A percentile compares a stretch with the other conserved stretches of the same genome.
phyloP scores from a whole-genome alignment of 345 rosid species.

The Lepidium aucheri region DNA sequence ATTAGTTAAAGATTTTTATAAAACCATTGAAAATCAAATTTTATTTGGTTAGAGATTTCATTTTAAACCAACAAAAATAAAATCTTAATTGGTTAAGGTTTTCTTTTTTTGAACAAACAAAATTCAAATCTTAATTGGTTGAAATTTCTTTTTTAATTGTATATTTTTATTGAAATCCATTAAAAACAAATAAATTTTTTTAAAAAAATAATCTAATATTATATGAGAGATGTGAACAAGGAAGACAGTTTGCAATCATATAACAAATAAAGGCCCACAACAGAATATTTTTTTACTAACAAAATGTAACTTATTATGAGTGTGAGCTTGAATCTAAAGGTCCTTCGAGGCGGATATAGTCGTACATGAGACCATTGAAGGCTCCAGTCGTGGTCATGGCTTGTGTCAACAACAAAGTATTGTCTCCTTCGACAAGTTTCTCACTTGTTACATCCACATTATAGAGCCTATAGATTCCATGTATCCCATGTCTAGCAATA shows the following conservation, averaged over 20 bases:
- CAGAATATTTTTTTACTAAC: neutral
- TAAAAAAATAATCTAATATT: too few species aligned
- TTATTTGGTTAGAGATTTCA: too few species aligned
- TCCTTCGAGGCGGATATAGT: slow-evolving; percentile 78
- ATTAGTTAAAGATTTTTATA: too few species aligned
- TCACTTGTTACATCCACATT: slow-evolving; percentile 44
- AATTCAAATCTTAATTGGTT: too few species aligned
- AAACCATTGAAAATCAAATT: too few species aligned
- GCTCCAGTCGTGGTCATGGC: slow-evolving; percentile 45
- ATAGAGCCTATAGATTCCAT: slow-evolving; percentile 67
- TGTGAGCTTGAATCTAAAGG: slow-evolving; percentile 25
- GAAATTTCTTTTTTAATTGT: too few species aligned
- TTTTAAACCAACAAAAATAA: too few species aligned
- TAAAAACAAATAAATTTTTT: too few species aligned
- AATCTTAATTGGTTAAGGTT: too few species aligned
- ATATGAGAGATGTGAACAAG: too few species aligned
- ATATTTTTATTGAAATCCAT: too few species aligned
- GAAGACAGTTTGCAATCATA: neutral
- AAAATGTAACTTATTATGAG: neutral
- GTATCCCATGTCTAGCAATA: slow-evolving; percentile 81
- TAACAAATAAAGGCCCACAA: neutral
- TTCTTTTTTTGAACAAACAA: too few species aligned
- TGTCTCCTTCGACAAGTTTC: slow-evolving; percentile 47
- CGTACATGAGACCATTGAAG: slow-evolving; percentile 81
- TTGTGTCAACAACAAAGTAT: slow-evolving; percentile 54